Percentiles rank a stretch among this genome's conserved stretches.
Evolutionary conservation across 345 rosid species (phyloP).

Genomic region (Clausena lansium): DNA sequence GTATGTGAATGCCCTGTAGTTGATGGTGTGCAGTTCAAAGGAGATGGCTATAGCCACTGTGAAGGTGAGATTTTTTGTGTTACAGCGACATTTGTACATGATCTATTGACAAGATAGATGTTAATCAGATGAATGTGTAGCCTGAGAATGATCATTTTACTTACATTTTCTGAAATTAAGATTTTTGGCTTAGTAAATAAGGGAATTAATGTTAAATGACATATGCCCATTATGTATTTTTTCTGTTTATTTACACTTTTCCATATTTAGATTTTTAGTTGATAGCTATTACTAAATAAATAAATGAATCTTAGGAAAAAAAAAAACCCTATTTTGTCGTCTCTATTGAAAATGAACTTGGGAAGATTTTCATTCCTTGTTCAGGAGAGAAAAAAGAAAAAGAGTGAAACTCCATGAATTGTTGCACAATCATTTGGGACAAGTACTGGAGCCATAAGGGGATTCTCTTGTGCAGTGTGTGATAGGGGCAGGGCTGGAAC

Average conservation of each 20-base stretch:
- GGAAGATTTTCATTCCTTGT: not conserved
- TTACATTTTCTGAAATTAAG: not conserved
- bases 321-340: not conserved
- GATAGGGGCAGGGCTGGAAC: not conserved
- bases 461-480: not conserved
- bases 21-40: constrained; percentile 91
- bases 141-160: not conserved
- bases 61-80: constrained; percentile 54
- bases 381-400: not conserved
- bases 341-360: not conserved
- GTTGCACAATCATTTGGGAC: not conserved
- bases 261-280: not conserved
- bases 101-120: not conserved
- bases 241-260: not conserved
- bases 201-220: not conserved
- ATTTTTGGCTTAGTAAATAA: not conserved
- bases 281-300: not conserved
- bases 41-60: constrained; percentile 95
- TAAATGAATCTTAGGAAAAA: not conserved
- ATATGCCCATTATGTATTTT: not conserved
- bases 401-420: not conserved
- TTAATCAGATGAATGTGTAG: not conserved
- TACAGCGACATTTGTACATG: not conserved
- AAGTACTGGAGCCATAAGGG: not conserved
- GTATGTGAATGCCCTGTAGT: constrained; percentile 91